phyloP scores from a whole-genome alignment of 2,329 filamentous ascomycete genomes.

The Fusarium pilosicola region DNA sequence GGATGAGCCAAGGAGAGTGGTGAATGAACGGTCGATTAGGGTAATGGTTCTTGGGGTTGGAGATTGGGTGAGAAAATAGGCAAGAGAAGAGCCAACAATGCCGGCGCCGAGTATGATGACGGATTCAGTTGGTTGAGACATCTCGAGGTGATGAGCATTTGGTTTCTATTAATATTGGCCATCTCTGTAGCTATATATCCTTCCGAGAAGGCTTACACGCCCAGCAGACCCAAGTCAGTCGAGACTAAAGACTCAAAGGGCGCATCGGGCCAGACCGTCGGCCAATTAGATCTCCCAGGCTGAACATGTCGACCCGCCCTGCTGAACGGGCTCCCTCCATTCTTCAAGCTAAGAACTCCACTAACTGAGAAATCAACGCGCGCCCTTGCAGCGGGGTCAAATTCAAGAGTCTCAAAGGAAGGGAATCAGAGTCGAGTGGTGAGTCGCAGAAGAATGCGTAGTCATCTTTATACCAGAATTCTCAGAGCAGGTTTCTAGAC shows the following conservation, averaged over 20 bases:
- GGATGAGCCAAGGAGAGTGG: slow-evolving; percentile 26
- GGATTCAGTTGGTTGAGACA: slow-evolving; percentile 22
- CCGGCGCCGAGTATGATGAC: slow-evolving; percentile 33
- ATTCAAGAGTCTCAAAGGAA: no score
- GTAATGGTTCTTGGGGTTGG: slow-evolving; percentile 19
- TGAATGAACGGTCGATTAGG: slow-evolving; percentile 34
- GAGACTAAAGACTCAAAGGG: background rate
- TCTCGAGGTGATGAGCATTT: background rate
- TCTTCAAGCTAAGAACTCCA: background rate
- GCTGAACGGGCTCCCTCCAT: no score
- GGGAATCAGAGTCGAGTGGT: no score
- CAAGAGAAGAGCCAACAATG: slow-evolving; percentile 31
- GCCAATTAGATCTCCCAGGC: background rate
- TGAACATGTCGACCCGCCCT: background rate
- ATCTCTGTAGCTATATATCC: background rate
- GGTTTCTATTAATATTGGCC: background rate
- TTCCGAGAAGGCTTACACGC: background rate
- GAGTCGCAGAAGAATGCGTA: background rate
- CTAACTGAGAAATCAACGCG: background rate
- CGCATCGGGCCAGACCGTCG: background rate
- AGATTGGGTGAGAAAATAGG: slow-evolving; percentile 19
- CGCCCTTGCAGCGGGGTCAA: slow-evolving; percentile 8
- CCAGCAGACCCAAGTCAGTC: background rate
- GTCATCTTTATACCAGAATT: accelerated
- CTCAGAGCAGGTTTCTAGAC: background rate